phyloP scores from a whole-genome alignment of 176 grass and related monocot genomes.

The Oryza rufipogon region DNA sequence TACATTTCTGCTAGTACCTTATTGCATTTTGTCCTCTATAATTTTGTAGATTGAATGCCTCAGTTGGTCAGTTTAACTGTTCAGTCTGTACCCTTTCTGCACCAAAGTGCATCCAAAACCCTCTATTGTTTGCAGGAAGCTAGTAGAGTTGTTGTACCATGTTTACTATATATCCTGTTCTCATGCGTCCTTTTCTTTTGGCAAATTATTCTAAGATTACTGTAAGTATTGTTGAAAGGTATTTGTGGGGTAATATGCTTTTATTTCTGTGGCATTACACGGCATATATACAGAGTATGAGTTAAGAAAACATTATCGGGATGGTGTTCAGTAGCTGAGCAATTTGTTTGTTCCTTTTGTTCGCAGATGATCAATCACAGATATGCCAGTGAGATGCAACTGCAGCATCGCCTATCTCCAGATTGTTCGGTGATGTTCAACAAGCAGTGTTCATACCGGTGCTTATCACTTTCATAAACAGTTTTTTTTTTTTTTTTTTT shows the following conservation, averaged over 20 bases:
- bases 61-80: not conserved
- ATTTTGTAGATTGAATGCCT: not conserved
- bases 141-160: not conserved
- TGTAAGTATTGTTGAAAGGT: not conserved
- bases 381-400: not conserved
- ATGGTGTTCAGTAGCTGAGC: not conserved
- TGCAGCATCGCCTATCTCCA: not conserved
- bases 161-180: not conserved
- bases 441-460: slow-evolving; percentile 31
- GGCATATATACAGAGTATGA: not conserved
- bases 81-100: not conserved
- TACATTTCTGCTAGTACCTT: not conserved
- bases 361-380: slow-evolving; percentile 18
- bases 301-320: not conserved
- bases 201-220: slow-evolving; percentile 5
- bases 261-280: not conserved
- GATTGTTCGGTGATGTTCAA: slow-evolving; percentile 6
- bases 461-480: not conserved
- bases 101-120: not conserved
- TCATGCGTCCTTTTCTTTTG: not conserved
- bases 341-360: not conserved
- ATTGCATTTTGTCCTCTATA: not conserved
- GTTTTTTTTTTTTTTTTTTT: not conserved
- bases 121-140: not conserved
- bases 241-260: not conserved